Evolutionary conservation across 78 protist genomes (phyloP), one percentile per base, ranked within the genome.

Genomic region (Guillardia theta): DNA sequence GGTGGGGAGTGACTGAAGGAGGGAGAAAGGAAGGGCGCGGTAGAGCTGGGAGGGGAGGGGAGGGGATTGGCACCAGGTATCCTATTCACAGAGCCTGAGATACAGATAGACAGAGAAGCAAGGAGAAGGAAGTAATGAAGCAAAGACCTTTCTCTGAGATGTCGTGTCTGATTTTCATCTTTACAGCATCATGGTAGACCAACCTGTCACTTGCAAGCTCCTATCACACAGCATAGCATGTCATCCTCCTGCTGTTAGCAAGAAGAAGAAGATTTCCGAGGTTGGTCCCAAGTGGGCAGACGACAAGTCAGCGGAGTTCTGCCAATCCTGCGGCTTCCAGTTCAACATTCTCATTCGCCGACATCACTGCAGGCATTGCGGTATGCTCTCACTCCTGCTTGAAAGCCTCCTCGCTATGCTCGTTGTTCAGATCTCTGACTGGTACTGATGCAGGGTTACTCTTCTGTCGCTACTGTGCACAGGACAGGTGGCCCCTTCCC

Each of bases 301-400:
- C 0, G 90, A 80, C 90, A 80, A 39, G 48, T 24, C 90, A 8
- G 48, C 90, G 44, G 90, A 80, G 46, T 80, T 39, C 50, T 80
- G 90, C 50, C 27, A 80, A 30, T 39, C 53, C 33, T 80, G 90
- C 8, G 90, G 90, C 0, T 80, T 80, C 90, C 53, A 44, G 90
- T 80, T 80, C 90, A 44, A 39, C 48, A 8, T 80, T 30, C 53
- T 80, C 90, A 80, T 80, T 18, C 48, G 90, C 44, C 10, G 90
- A 44, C 90, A 80, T 15, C 90, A 80, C 90, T 80, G 90, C 27
- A 46, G 90, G 19, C 90, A 80, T 48, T 80, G 90, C 48, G 90
- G 87, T 76, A 4, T 37, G 2, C n/a, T n/a, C n/a, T n/a, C n/a
- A n/a, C n/a, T n/a, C n/a, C n/a, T n/a, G n/a, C n/a, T n/a, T n/a